These are phyloP conservation scores for Rhododendron simsii DNA, from an alignment of 148 eudicot species.

Conservation along the genomic window DNA sequence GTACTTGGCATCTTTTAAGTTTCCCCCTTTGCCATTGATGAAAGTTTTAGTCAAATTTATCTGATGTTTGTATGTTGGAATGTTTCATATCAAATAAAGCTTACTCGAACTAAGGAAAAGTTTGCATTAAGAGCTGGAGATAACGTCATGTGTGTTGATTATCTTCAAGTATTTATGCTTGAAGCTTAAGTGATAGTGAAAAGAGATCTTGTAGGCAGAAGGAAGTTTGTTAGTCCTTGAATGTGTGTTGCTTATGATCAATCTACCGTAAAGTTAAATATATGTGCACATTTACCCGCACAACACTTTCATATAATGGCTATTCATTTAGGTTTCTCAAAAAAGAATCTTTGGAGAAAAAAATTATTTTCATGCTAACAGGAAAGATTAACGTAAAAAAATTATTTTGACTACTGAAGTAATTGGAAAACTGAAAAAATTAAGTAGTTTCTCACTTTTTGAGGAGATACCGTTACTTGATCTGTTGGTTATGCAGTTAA, in stretches of 20 bases:
- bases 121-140: no score
- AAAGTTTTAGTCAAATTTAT: not conserved
- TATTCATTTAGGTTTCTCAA: not conserved
- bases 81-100: not conserved
- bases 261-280: not conserved
- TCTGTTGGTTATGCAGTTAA: not conserved
- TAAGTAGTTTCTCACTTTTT: not conserved
- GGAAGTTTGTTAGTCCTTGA: not conserved
- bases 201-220: not conserved
- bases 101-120: not conserved
- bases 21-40: not conserved
- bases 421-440: not conserved
- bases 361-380: not conserved
- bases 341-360: not conserved
- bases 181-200: not conserved
- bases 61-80: not conserved
- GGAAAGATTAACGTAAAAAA: not conserved
- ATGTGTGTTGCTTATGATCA: not conserved
- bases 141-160: not conserved
- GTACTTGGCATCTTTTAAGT: not conserved
- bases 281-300: not conserved
- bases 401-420: not conserved
- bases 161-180: not conserved
- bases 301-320: not conserved
- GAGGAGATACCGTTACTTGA: not conserved